These are phyloP conservation scores for Exsudoporus frostii DNA, from an alignment of 768 basidiomycete species.

Conservation along the genomic window DNA sequence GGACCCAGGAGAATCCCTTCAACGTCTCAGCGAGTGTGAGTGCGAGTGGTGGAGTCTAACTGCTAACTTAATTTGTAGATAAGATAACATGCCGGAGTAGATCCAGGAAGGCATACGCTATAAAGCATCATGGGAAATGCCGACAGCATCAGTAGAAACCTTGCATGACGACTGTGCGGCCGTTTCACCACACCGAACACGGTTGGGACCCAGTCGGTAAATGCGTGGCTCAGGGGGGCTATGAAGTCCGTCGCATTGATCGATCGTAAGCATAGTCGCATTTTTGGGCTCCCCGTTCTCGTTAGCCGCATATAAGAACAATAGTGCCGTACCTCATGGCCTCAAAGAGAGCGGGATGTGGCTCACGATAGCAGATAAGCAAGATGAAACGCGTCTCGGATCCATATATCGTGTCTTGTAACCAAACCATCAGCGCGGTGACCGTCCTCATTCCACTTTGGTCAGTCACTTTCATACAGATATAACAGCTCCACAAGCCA, in stretches of 20 bases:
- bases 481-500: no score
- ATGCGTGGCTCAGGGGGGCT: background rate
- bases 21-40: no score
- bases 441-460: background rate
- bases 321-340: no score
- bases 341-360: background rate
- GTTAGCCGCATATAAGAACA: background rate
- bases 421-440: background rate
- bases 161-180: background rate
- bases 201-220: background rate
- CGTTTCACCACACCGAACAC: background rate
- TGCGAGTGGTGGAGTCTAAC: no score
- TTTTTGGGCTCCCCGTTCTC: background rate
- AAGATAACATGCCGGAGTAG: background rate
- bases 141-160: background rate
- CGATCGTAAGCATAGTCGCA: background rate
- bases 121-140: no score
- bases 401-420: background rate
- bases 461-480: background rate
- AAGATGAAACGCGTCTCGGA: background rate
- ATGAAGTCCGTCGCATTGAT: background rate
- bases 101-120: no score
- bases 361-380: background rate
- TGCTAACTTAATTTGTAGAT: background rate
- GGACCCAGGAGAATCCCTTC: no score